Evolutionary conservation across 2,329 filamentous ascomycete species (phyloP), one percentile per base, ranked within the genome.

Genomic region (Claviceps cyperi): DNA sequence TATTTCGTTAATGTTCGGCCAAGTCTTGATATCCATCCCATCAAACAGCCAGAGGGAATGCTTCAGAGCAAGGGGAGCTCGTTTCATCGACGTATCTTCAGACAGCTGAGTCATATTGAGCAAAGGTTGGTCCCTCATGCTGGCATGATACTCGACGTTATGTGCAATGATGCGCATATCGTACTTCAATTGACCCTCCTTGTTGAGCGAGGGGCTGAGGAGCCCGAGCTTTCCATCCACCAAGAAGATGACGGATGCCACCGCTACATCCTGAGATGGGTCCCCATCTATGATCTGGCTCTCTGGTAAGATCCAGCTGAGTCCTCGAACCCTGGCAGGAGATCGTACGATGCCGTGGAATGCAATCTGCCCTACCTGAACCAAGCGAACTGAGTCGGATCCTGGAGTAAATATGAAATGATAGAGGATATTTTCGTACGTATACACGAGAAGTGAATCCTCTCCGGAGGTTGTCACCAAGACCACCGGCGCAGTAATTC

Each of bases 101-200:
- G 54, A 55, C 36, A 55, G 55, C 21, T 58, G 55, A 32, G 52
- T 68, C 53, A 52, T 57, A 52, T 58, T 69, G 54, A 67, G 57
- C 56, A 66, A 46, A 6, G 80, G 80, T 59, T 94, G 86, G 61
- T 98, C 92, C 55, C 90, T 82, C 80, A 94, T 94, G 58, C 92
- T 80, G 49, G 84, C 83, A 63, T 95, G 96, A 60, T 92, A 97
- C 64, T 98, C 92, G 40, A 97, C 89, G 59, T 94, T 94, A 59
- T 96, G 88, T 13, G 90, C 89, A 61, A 98, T 84, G 52, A 97
- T 84, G 9, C 90, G 84, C 92, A 98, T 98, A 62, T 97, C 91
- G 62, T 98, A 98, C 69, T 96, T 97, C 48, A 96, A 74, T 57
- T 89, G 84, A 5, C 86, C 86, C 43, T 84, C 79, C 46, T 86